Conservation (phyloP, 2,329 filamentous ascomycete genomes). For the Fusarium decemcellulare region DNA sequence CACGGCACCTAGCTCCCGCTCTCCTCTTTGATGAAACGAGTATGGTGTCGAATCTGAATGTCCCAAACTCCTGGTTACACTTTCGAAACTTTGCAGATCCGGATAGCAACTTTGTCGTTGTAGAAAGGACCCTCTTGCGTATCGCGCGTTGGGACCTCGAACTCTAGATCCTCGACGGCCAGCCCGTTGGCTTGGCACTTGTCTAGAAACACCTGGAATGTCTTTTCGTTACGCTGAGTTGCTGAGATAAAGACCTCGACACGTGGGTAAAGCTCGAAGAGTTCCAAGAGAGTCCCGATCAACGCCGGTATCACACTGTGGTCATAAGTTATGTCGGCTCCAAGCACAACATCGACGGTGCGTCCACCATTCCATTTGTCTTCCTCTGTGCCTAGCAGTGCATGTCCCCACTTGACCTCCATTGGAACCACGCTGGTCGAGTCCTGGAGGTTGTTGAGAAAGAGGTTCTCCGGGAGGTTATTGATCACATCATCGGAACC, state of each 20-base stretch:
- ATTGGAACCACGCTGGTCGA: constrained; percentile 61
- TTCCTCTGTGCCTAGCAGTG: constrained; percentile 71
- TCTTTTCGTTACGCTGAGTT: constrained; percentile 78
- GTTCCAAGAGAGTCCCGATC: constrained; percentile 73
- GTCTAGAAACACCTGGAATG: constrained; percentile 74
- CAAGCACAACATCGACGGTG: constrained; percentile 75
- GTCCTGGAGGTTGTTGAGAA: constrained; percentile 75
- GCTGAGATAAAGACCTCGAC: constrained; percentile 77
- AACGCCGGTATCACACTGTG: constrained; percentile 73
- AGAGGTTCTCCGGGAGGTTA: constrained; percentile 76
- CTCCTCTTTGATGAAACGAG: constrained; percentile 8
- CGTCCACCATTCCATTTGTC: constrained; percentile 63
- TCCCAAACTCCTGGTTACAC: constrained; percentile 25
- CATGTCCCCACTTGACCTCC: constrained; percentile 76
- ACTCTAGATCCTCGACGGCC: constrained; percentile 59
- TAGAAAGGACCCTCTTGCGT: constrained; percentile 76
- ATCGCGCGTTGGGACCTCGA: constrained; percentile 53
- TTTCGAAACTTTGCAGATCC: constrained; percentile 59
- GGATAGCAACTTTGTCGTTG: constrained; percentile 70
- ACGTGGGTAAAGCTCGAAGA: constrained; percentile 70
- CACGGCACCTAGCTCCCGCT: constrained; percentile 8
- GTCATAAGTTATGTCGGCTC: constrained; percentile 86
- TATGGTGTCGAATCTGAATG: constrained; percentile 16
- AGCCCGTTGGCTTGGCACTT: constrained; percentile 67
- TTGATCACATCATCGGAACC: constrained; percentile 81